Base-by-base conservation (phyloP, 805 yeast species). In the Gaillardinia entomophila region DNA sequence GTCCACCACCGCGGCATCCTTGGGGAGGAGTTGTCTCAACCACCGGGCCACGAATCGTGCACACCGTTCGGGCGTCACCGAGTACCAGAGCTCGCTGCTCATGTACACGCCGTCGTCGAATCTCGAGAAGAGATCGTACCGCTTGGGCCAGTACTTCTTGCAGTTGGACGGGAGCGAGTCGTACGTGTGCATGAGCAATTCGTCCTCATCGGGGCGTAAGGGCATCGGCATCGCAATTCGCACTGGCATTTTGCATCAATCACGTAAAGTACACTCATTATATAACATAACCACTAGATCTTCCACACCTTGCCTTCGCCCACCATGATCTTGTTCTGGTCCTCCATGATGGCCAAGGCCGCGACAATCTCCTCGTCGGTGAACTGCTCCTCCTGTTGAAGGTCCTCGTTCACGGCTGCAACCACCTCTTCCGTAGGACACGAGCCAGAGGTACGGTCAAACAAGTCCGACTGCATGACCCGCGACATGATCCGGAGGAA, bases 41-140 rank as follows among this genome's bases (percentile, higher is more conserved):
- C 75, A 68, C 33, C 69, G 65, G 0, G 88, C 82, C 0, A 71
- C 55, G 44, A 75, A 77, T 4, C 60, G 56, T 1, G 96, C 92
- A 1, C 84, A 60, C 2, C 53, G 46, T 48, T 89, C 97, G 0
- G 95, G 89, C 0, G 97, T 89, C 4, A 87, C 95, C 35, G 90
- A 80, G 54, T 68, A 89, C 92, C 95, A 84, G 31, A 87, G 66
- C 49, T 82, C 92, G 12, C 73, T 62, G 1, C 82, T 81, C 62
- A 89, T 64, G 33, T 66, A 66, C 1, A 87, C 68, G 0, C 92
- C 90, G 5, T 76, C 71, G 46, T 84, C 86, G 43, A 68, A 82
- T 40, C 58, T 63, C 4, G 75, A 60, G 51, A 88, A 88, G 7
- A 88, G 51, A 12, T 51, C 49, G 41, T 74, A 69, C n/a, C 95